Evolutionary conservation across 1,139 yeast species (phyloP).

Genomic region (Torulaspora globosa): DNA sequence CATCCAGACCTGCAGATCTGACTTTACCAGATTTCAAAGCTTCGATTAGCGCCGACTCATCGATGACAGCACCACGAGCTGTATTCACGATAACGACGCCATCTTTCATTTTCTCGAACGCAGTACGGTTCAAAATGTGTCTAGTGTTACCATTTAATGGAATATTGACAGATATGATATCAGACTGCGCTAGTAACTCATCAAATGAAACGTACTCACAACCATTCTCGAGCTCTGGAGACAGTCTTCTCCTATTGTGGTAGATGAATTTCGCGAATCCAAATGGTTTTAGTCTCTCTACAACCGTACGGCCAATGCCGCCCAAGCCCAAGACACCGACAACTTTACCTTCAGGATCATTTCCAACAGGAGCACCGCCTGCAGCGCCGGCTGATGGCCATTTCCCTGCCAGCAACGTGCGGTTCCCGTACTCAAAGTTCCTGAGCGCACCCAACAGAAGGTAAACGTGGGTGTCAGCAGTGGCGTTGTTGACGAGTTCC

Average conservation of each 20-base stretch:
- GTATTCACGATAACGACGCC: constrained; percentile 65
- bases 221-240: constrained; percentile 51
- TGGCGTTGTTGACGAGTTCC: constrained; percentile 66
- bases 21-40: constrained; percentile 67
- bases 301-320: constrained; percentile 68
- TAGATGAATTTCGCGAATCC: constrained; percentile 59
- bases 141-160: constrained; percentile 58
- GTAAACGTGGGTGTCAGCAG: constrained; percentile 76
- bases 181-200: constrained; percentile 50
- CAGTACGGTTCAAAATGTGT: constrained; percentile 53
- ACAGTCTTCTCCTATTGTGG: constrained; percentile 53
- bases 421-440: constrained; percentile 51
- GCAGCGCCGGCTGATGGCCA: constrained; percentile 48
- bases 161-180: constrained; percentile 57
- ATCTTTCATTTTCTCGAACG: constrained; percentile 55
- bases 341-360: constrained; percentile 57
- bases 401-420: constrained; percentile 49
- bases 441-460: constrained; percentile 64
- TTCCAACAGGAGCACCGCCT: constrained; percentile 48
- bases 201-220: constrained; percentile 57
- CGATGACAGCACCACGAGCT: constrained; percentile 71
- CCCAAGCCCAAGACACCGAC: constrained; percentile 75
- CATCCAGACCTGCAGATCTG: constrained; percentile 75
- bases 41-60: constrained; percentile 58
- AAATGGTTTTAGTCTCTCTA: constrained; percentile 58